Evolutionary conservation across 2,329 filamentous ascomycete species (phyloP).

Genomic region (Apiospora saccharicola): DNA sequence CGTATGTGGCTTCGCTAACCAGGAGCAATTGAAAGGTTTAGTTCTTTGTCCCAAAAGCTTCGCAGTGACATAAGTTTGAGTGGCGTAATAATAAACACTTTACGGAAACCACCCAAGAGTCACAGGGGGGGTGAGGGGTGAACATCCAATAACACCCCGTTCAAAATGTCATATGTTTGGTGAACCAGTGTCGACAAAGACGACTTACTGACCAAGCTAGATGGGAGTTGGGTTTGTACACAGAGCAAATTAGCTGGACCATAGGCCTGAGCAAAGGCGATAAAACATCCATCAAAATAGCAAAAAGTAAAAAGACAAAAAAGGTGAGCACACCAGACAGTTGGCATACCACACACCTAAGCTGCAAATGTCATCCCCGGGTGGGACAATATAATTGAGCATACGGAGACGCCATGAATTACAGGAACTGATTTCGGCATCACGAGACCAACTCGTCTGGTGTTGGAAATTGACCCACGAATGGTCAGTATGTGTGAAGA

Average conservation of each 20-base stretch:
- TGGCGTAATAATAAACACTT: too few relatives aligned
- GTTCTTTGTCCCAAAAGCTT: too few relatives aligned
- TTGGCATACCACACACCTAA: neutral
- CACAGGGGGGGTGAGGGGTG: too few relatives aligned
- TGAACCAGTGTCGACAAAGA: neutral
- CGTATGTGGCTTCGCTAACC: too few relatives aligned
- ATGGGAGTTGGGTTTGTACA: neutral
- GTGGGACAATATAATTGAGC: neutral
- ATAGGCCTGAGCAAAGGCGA: neutral
- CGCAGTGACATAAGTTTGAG: too few relatives aligned
- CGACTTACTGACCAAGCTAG: neutral
- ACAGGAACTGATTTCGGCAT: neutral
- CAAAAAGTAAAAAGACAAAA: neutral
- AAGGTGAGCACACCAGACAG: neutral
- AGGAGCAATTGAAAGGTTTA: too few relatives aligned
- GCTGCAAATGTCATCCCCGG: neutral
- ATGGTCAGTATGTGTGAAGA: neutral
- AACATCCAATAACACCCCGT: too few relatives aligned
- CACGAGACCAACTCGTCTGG: neutral
- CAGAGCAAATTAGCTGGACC: neutral
- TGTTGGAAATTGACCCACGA: neutral
- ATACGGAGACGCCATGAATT: neutral
- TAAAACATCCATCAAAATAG: neutral
- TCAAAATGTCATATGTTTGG: too few relatives aligned
- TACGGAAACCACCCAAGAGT: too few relatives aligned